phyloP scores from a whole-genome alignment of 225 moss, liverwort and hornwort genomes.

The Straminergon stramineum region DNA sequence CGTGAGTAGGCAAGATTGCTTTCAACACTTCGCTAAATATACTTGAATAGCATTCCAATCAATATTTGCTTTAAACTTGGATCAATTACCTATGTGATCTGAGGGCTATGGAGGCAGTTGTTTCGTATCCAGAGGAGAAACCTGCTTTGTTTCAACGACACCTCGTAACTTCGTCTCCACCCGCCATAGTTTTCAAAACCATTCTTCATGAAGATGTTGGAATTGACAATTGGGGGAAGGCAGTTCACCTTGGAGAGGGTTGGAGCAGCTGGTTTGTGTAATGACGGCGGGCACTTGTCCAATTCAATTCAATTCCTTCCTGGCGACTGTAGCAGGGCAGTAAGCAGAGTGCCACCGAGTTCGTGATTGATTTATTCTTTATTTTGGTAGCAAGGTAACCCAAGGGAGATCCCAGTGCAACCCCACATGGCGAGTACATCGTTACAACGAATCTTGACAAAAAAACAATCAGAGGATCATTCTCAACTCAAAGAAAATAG shows the following conservation, averaged over 20 bases:
- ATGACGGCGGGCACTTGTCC: background rate
- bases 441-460: background rate
- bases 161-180: background rate
- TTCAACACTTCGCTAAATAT: background rate
- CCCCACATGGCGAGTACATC: background rate
- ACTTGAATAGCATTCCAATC: background rate
- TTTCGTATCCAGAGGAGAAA: background rate
- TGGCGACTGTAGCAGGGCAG: background rate
- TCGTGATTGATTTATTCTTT: background rate
- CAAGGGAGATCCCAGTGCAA: background rate
- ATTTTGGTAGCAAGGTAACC: background rate
- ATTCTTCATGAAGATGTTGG: background rate
- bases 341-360: background rate
- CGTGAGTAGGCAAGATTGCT: background rate
- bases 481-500: background rate
- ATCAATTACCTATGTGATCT: background rate
- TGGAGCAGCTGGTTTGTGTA: background rate
- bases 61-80: background rate
- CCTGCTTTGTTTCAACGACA: background rate
- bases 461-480: background rate
- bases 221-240: background rate
- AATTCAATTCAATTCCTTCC: background rate
- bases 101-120: background rate
- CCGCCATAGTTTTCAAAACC: background rate
- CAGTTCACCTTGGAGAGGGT: background rate